Evolutionary conservation across 2,329 filamentous ascomycete genomes (phyloP), one percentile per base, ranked within the genome.

Genomic region (Fusarium pilosicola): DNA sequence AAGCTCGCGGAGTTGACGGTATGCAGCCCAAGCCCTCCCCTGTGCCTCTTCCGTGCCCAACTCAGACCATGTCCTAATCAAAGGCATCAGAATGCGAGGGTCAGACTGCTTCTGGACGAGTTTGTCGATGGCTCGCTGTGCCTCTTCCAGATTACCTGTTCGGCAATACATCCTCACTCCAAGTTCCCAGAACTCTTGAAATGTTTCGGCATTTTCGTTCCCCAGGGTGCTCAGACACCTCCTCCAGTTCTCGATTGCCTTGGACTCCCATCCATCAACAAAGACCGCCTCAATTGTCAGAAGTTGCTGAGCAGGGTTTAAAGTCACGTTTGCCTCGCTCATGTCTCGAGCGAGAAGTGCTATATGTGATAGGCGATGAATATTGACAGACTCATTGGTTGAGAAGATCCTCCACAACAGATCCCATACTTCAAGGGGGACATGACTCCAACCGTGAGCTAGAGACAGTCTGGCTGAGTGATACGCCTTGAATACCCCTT

Each of bases 201-300:
- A 88, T 0, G 85, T 85, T 34, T 86, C 83, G 11, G 85, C 80
- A 6, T 73, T 75, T 24, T 83, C 81, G 2, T 84, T 78, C 1
- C 88, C 89, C 20, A 93, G 82, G 0, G 85, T 86, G 12, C 84
- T 79, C 44, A 88, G 86, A 49, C 86, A 86, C 56, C 87, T 85
- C 78, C 88, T 89, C 90, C 92, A 94, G 52, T 88, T 87, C 18
- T 90, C 87, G 30, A 92, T 81, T 0, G 92, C 92, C 72, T 88
- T 86, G 10, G 84, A 83, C 64, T 88, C 85, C 79, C 88, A 89
- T 5, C 91, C 92, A 45, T 88, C 86, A 11, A 90, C 84, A 72
- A 93, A 91, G 45, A 93, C 84, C 64, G 92, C 89, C 77, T 94
- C 91, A 38, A 95, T 90, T 38, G 91, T 91, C 34, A 92, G 83